Percentiles rank a stretch among this genome's conserved stretches.
Evolutionary conservation across 208 protist species (phyloP).

Genomic region (Giardia muris): DNA sequence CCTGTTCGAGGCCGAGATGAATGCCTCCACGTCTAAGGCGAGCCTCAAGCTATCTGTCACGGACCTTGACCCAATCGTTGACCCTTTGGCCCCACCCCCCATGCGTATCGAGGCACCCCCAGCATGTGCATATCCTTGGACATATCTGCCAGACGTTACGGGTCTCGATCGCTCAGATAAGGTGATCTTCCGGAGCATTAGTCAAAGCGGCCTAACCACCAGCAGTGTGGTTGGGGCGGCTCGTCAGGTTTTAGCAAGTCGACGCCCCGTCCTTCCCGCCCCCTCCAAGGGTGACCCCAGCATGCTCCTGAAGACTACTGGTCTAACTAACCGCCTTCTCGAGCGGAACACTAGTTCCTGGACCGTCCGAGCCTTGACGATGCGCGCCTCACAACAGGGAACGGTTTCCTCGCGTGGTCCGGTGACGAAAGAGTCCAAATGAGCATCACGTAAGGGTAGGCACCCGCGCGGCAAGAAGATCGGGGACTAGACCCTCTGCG

Average conservation of each 20-base stretch:
- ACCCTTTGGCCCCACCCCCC: not conserved
- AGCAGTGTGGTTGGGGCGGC: not conserved
- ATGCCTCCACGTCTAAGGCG: not conserved
- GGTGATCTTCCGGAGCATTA: not conserved
- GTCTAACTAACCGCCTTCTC: not conserved
- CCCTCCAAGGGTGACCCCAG: not conserved
- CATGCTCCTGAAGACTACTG: constrained; percentile 24
- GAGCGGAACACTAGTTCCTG: not conserved
- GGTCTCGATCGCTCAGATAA: not conserved
- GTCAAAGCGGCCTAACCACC: not conserved
- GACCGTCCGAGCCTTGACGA: constrained; percentile 9
- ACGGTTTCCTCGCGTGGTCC: too few relatives aligned
- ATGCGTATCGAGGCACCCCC: constrained; percentile 3
- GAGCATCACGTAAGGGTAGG: too few relatives aligned
- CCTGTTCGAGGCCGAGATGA: not conserved
- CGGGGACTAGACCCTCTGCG: too few relatives aligned
- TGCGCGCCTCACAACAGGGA: not conserved
- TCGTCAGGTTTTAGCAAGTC: not conserved
- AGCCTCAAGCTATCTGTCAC: not conserved
- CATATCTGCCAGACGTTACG: not conserved
- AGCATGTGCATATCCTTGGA: not conserved
- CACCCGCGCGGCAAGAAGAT: too few relatives aligned
- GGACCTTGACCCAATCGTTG: not conserved
- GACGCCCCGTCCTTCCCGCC: not conserved
- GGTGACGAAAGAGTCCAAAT: too few relatives aligned